Conservation (phyloP, 768 basidiomycete genomes). For the Candolleomyces aberdarensis region DNA sequence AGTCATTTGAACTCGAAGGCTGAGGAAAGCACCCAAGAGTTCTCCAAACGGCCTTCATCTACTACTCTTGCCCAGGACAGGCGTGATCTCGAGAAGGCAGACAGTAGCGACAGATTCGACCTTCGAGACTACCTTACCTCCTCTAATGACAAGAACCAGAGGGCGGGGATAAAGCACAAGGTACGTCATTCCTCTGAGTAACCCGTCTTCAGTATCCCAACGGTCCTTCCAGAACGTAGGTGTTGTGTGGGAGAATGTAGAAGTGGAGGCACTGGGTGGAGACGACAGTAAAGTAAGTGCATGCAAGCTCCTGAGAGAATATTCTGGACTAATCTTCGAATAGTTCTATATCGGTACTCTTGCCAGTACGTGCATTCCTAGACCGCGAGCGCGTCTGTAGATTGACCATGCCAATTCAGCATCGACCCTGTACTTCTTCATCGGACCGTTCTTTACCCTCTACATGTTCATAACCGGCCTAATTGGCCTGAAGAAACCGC, state of each 20-base stretch:
- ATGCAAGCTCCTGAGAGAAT: not conserved
- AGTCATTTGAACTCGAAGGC: not conserved
- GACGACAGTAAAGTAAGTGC: slow-evolving; percentile 46
- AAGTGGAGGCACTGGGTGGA: slow-evolving; percentile 54
- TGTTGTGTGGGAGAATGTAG: slow-evolving; percentile 68
- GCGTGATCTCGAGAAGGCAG: slow-evolving; percentile 32
- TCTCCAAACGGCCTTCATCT: not conserved
- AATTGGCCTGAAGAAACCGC: slow-evolving; percentile 26
- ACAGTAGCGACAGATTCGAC: slow-evolving; percentile 43
- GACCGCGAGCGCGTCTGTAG: not conserved
- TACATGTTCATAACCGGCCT: slow-evolving; percentile 43
- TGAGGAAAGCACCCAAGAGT: not conserved
- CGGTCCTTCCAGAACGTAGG: slow-evolving; percentile 52
- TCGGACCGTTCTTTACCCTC: slow-evolving; percentile 48
- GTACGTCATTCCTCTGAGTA: slow-evolving; percentile 16
- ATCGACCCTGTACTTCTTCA: slow-evolving; percentile 50
- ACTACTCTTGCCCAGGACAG: not conserved
- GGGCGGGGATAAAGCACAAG: slow-evolving; percentile 68
- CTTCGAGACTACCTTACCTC: slow-evolving; percentile 66
- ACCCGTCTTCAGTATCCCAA: not conserved
- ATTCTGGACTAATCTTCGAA: not conserved
- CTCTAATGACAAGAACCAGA: slow-evolving; percentile 62
- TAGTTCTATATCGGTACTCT: slow-evolving; percentile 61
- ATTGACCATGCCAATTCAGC: slow-evolving; percentile 27
- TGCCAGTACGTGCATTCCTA: slow-evolving; percentile 38